These are phyloP conservation scores for Globisporangium canariense DNA, from an alignment of 352 stramenopile genomes.

Conservation along the genomic window DNA sequence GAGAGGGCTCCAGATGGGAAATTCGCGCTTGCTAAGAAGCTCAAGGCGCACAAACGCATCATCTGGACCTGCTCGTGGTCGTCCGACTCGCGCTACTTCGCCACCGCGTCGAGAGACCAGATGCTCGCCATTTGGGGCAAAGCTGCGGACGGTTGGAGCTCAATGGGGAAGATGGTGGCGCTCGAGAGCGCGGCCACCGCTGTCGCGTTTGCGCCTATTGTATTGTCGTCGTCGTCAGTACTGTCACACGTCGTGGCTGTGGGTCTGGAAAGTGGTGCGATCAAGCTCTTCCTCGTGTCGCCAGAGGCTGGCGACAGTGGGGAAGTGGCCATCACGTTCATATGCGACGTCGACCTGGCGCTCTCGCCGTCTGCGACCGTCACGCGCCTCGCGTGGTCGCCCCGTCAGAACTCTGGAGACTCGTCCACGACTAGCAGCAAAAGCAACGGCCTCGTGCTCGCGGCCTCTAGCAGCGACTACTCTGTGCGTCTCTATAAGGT, in stretches of 20 bases:
- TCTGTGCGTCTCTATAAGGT: conserved; percentile 53
- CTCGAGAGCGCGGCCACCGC: conserved; percentile 54
- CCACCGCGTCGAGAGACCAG: conserved; percentile 62
- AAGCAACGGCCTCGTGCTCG: conserved; percentile 18
- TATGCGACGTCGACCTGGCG: conserved; percentile 21
- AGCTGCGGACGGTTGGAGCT: conserved; percentile 22
- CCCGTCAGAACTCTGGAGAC: neutral
- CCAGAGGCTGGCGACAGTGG: neutral
- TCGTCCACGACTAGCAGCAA: neutral
- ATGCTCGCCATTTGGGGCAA: conserved; percentile 52
- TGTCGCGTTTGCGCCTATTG: conserved; percentile 45
- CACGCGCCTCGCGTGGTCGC: conserved; percentile 48
- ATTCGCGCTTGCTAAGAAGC: conserved; percentile 38
- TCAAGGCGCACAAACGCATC: conserved; percentile 75
- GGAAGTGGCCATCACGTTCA: conserved; percentile 11
- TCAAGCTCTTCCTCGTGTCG: conserved; percentile 34
- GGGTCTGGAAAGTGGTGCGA: conserved; percentile 54
- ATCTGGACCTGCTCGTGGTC: conserved; percentile 81
- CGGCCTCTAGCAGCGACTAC: conserved; percentile 43
- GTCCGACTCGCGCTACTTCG: conserved; percentile 54
- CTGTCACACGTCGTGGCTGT: conserved; percentile 42
- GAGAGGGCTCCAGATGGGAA: conserved; percentile 18
- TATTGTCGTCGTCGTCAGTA: neutral
- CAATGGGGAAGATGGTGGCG: conserved; percentile 17
- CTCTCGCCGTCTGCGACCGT: conserved; percentile 36